phyloP scores from a whole-genome alignment of 2,329 filamentous ascomycete genomes.

The Diaporthe citriasiana region DNA sequence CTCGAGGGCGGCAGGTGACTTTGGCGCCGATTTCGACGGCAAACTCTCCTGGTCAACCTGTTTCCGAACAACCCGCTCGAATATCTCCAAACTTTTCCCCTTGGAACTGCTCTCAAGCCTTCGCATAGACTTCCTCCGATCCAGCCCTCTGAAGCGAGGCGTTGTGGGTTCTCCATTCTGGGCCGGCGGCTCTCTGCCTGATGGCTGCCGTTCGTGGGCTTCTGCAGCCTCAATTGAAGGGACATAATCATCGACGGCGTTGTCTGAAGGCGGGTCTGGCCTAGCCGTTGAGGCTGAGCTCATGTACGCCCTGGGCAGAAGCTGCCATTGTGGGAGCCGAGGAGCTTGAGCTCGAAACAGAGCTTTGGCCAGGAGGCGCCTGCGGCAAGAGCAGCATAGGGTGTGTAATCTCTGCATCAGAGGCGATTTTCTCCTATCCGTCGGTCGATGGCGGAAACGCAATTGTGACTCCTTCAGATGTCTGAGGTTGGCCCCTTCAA shows the following conservation, averaged over 20 bases:
- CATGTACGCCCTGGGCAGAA: slow-evolving; percentile 1
- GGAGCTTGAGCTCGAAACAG: slow-evolving; percentile 43
- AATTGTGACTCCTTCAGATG: neutral
- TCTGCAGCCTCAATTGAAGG: slow-evolving; percentile 36
- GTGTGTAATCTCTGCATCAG: slow-evolving; percentile 26
- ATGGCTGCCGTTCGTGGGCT: neutral
- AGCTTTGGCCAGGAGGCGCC: slow-evolving; percentile 33
- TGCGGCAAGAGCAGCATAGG: slow-evolving; percentile 36
- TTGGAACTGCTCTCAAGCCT: neutral
- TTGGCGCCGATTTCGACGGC: neutral
- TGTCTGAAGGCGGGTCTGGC: slow-evolving; percentile 2
- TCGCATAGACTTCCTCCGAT: slow-evolving; percentile 9
- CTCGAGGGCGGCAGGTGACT: slow-evolving; percentile 41
- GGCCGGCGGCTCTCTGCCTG: neutral
- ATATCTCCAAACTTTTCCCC: slow-evolving; percentile 35
- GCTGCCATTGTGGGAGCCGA: slow-evolving; percentile 35
- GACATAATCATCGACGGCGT: slow-evolving; percentile 16
- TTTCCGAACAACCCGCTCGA: slow-evolving; percentile 36
- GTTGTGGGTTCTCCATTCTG: slow-evolving; percentile 1
- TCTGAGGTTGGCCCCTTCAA: neutral
- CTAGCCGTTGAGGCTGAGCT: slow-evolving; percentile 16
- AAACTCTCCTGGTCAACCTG: slow-evolving; percentile 16
- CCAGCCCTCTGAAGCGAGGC: slow-evolving; percentile 28
- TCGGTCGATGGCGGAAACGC: neutral
- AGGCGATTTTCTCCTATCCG: slow-evolving; percentile 1